Base-by-base conservation (phyloP, 2,329 filamentous ascomycete genomes). In the Fusarium azukiicola region DNA sequence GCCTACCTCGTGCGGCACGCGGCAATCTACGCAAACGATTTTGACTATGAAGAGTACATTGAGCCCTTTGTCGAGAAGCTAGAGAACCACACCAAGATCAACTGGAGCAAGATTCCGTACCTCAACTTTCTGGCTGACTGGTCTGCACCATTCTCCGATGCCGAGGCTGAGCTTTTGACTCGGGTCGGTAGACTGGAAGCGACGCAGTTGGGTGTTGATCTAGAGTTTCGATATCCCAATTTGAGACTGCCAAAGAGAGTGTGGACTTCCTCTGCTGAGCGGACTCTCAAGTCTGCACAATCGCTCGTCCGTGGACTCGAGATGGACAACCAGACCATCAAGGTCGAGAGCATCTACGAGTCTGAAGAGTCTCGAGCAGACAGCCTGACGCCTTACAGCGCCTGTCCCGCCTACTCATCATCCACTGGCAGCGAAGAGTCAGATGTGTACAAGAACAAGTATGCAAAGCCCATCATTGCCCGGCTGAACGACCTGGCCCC, bases 231-330 rank as follows among this genome's bases (percentile, higher is more conserved):
- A 66, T 95, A 95, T 80, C 91, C 91, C 0, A 85, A 87, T 54
- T 85, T 95, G 49, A 88, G 86, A 72, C 82, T 90, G 9, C 93
- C 93, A 0, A 87, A 88, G 74, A 90, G 90, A 66, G 88, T 95
- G 3, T 95, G 93, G 93, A 90, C 93, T 3, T 93, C 92, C 11
- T 94, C 93, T 0, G 93, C 94, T 0, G 93, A 94, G 84, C 87
- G 94, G 23, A 95, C 93, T 0, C 87, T 89, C 56, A 90, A 92
- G 84, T 93, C 91, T 13, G 93, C 93, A 0, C 86, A 92, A 80
- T 90, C 91, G 0, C 90, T 95, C 21, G 92, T 93, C 38, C 88
- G 90, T 6, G 93, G 93, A 0, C 87, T 94, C 14, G 91, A 93
- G 77, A 85, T 87, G 7, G 89, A 90, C 58, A 91, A 90, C 78